Conservation (phyloP, 2,329 filamentous ascomycete species). For the Penicillium thymicola region DNA sequence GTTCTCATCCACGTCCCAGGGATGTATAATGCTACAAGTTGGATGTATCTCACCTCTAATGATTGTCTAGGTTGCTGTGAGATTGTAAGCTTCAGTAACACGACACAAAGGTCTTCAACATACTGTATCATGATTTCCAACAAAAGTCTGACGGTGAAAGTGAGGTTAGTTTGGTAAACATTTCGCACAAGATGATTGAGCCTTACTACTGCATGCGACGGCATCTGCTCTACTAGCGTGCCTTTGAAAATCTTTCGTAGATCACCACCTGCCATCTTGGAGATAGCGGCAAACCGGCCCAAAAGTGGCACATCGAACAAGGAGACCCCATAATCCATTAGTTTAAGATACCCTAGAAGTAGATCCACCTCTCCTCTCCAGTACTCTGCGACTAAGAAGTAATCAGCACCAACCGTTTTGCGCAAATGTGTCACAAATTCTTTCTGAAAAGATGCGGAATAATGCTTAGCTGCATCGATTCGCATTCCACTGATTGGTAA, state of each 20-base stretch:
- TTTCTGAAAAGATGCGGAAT: slow-evolving; percentile 61
- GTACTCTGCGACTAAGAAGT: slow-evolving; percentile 67
- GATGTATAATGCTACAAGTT: background rate
- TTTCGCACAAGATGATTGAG: background rate
- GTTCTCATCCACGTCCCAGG: background rate
- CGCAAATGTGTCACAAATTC: slow-evolving; percentile 60
- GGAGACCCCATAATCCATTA: slow-evolving; percentile 57
- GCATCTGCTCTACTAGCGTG: slow-evolving; percentile 54
- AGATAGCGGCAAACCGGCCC: slow-evolving; percentile 62
- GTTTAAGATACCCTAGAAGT: slow-evolving; percentile 56
- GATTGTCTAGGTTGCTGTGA: slow-evolving; percentile 59
- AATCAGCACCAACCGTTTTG: slow-evolving; percentile 50
- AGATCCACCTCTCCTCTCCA: slow-evolving; percentile 59
- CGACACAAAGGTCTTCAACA: slow-evolving; percentile 5
- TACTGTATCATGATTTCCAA: slow-evolving; percentile 69
- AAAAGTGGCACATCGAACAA: slow-evolving; percentile 68
- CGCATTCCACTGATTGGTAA: slow-evolving; percentile 63
- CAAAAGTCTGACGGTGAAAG: slow-evolving; percentile 53
- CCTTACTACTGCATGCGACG: slow-evolving; percentile 57
- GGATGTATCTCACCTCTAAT: slow-evolving; percentile 45
- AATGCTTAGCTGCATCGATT: slow-evolving; percentile 71
- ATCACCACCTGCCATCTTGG: slow-evolving; percentile 56
- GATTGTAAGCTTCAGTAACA: background rate
- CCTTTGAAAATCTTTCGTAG: slow-evolving; percentile 60
- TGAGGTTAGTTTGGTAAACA: background rate